phyloP scores from a whole-genome alignment of 306 rosid genomes.

The Glycine latifolia region DNA sequence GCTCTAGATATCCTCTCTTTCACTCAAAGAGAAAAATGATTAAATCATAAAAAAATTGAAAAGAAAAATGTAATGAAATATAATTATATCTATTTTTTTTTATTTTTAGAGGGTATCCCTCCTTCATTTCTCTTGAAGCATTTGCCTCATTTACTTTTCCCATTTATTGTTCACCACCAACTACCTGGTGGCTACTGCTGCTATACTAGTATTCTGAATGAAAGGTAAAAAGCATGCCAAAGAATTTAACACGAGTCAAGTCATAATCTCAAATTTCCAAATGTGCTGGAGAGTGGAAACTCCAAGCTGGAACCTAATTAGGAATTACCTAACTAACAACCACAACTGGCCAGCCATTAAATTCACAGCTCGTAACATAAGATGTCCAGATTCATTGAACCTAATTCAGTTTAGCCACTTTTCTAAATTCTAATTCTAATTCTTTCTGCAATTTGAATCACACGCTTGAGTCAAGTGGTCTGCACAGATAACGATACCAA shows the following conservation, averaged over 20 bases:
- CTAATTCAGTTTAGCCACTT: background rate
- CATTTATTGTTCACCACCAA: background rate
- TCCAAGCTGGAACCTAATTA: background rate
- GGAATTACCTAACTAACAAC: background rate
- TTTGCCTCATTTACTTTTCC: too few species aligned
- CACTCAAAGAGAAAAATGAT: too few species aligned
- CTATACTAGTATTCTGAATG: background rate
- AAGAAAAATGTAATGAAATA: too few species aligned
- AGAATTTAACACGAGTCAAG: background rate
- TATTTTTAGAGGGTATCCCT: too few species aligned
- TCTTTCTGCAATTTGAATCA: background rate
- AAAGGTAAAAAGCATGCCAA: background rate
- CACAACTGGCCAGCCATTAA: conserved; percentile 2
- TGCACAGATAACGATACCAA: background rate
- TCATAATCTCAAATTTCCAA: background rate
- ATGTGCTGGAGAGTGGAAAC: background rate
- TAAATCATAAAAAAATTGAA: too few species aligned
- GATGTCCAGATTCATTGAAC: conserved; percentile 62
- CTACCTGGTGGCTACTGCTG: background rate
- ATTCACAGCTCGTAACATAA: background rate
- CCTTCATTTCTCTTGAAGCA: too few species aligned
- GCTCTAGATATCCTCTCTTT: too few species aligned
- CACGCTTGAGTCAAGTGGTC: background rate
- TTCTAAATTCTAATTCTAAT: background rate
- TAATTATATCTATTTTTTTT: too few species aligned